Evolutionary conservation across 139 green algal species (phyloP).

Genomic region (Cymbomonas tetramitiformis): DNA sequence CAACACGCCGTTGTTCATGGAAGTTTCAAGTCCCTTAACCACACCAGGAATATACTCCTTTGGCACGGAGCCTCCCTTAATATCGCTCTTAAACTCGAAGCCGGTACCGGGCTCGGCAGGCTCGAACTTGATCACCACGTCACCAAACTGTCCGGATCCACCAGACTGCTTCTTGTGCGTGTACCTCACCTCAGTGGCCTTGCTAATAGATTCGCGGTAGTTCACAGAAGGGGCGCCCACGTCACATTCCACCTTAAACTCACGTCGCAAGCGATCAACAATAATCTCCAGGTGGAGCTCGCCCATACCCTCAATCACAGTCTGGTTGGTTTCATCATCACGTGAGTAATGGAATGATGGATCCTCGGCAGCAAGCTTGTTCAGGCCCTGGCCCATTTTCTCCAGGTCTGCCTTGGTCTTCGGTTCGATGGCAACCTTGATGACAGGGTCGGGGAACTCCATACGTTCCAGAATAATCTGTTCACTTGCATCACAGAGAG

Average conservation of each 20-base stretch:
- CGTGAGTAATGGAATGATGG: conserved; percentile 84
- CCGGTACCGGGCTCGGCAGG: conserved; percentile 78
- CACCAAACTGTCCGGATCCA: conserved; percentile 88
- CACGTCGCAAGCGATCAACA: conserved; percentile 82
- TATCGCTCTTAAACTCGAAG: conserved; percentile 86
- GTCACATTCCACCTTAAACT: conserved; percentile 93
- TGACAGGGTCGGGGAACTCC: conserved; percentile 98
- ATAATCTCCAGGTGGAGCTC: conserved; percentile 99
- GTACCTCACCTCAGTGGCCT: conserved; percentile 61
- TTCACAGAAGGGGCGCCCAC: conserved; percentile 69
- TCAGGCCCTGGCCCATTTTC: conserved; percentile 86
- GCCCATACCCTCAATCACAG: conserved; percentile 95
- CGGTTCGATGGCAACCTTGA: conserved; percentile 97
- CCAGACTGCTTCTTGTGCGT: conserved; percentile 98
- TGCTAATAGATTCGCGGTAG: conserved; percentile 91
- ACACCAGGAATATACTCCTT: conserved; percentile 99
- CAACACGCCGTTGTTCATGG: conserved; percentile 73
- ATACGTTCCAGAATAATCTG: conserved; percentile 95
- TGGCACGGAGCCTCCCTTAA: conserved; percentile 88
- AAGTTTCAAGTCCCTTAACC: conserved; percentile 83
- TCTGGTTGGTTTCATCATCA: conserved; percentile 90
- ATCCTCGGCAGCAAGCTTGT: conserved; percentile 95
- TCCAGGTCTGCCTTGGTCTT: conserved; percentile 90
- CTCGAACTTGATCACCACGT: conserved; percentile 87
- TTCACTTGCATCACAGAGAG: conserved; percentile 76